A percentile compares a stretch with the other conserved stretches of the same genome.
These are phyloP conservation scores for Otatea glauca DNA, from an alignment of 176 grass and related monocot species.

Conservation along the genomic window DNA sequence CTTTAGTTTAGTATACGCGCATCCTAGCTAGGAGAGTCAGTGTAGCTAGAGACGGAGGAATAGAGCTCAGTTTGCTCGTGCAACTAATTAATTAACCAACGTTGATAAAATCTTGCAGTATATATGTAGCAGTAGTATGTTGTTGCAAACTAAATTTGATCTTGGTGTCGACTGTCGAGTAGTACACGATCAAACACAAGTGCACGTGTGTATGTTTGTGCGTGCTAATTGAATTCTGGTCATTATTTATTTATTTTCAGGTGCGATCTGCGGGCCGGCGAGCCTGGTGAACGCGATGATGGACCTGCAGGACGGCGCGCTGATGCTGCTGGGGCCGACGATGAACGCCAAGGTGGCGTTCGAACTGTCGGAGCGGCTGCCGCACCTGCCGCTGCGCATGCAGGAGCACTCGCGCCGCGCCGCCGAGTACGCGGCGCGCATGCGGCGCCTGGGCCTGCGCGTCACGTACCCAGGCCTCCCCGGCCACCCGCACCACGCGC, in stretches of 20 bases:
- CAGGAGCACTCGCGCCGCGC: conserved; percentile 90
- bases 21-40: too few species aligned
- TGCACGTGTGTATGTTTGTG: background rate
- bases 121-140: too few species aligned
- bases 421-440: conserved; percentile 66
- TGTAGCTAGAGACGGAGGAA: too few species aligned
- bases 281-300: conserved; percentile 94
- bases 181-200: background rate
- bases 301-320: conserved; percentile 82
- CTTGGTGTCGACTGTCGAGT: background rate
- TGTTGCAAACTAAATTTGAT: too few species aligned
- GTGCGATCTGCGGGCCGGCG: conserved; percentile 85
- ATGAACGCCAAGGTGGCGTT: conserved; percentile 99
- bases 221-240: background rate
- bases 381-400: conserved; percentile 88
- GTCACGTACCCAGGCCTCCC: conserved; percentile 84
- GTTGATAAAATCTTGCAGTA: background rate
- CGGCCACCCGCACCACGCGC: conserved; percentile 79
- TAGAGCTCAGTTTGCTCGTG: background rate
- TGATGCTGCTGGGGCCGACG: conserved; percentile 89
- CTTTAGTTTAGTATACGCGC: too few species aligned
- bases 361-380: conserved; percentile 83
- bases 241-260: conserved; percentile 9
- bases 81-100: background rate
- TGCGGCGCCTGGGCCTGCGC: conserved; percentile 66